Evolutionary conservation across 768 basidiomycete genomes (phyloP), one percentile per base, ranked within the genome.

Genomic region (Multifurca ochricompacta): DNA sequence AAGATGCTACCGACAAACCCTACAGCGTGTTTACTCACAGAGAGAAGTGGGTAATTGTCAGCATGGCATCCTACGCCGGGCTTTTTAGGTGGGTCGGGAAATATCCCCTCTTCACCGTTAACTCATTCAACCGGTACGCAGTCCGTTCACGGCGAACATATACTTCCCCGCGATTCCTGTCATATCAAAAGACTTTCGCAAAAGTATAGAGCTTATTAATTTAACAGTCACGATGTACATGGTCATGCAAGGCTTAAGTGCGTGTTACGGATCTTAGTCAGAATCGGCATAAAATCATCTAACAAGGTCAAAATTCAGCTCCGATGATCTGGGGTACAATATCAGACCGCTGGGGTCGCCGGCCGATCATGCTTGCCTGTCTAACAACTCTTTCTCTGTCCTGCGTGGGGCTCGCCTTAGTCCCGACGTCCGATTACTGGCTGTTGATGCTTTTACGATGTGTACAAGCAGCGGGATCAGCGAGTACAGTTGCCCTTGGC

Each of bases 131-230:
- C 30, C 4, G 6, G 14, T 3, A 27, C n/a, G n/a, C 25, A 85
- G 83, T 62, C 85, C 85, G 0, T 69, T 89, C 10, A 85, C 87
- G 1, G 76, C 85, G 3, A 88, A 82, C 53, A 84, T 90, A 53
- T 91, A 89, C 64, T 80, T 88, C 43, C 87, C 88, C 5, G 87
- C 82, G 11, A 83, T 93, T 36, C 90, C 89, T 1, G 73, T 77
- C 0, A 69, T 92, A 21, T 74, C 82, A 1, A 57, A 56, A 18
- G 83, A 71, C 3, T 88, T 93, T 63, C 65, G 81, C 61, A 79
- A 80, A 52, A 79, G 82, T 0, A 75, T 75, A 8, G 85, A 88
- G 61, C 71, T 82, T 9, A 89, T 91, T 36, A 91, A 90, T 64
- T 65, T 92, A 37, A 87, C 88, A 7, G 83, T 91, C 9, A 88